Evolutionary conservation across 768 basidiomycete species (phyloP), one percentile per base, ranked within the genome.

Genomic region (Lactarius tabidus): DNA sequence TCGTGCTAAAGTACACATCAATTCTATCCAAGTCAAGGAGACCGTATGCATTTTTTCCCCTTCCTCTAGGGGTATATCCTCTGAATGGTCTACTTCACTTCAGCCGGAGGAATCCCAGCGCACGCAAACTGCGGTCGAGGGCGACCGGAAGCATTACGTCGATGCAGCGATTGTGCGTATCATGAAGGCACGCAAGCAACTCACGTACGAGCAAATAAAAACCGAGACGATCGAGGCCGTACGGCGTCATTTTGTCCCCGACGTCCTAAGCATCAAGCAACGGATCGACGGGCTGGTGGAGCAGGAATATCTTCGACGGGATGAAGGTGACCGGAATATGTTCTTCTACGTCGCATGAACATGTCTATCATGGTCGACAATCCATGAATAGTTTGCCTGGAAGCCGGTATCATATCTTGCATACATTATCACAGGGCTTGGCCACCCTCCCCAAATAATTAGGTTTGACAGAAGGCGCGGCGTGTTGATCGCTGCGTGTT

Each of bases 121-220:
- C 62, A 95, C 93, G 6, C 92, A 93, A 71, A 82, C 81, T 2
- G 83, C 89, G 54, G 93, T 99, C 43, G 91, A 95, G 69, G 85
- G 87, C 39, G 95, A 98, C 75, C 85, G 96, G 65, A 87, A 88
- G 66, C 84, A 88, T 71, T 87, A 88, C 64, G 80, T 98, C 17
- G 94, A 98, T 70, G 95, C 95, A 0, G 95, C 95, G 26, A 95
- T 99, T 70, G 96, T 99, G 38, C 88, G 97, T 7, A 86, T 96
- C 72, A 95, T 98, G 94, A 98, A 98, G 75, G 87, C 86, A 2
- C 84, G 85, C 70, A 98, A 96, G 78, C 89, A 90, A 76, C 79
- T 96, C 76, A 80, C 78, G 29, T 86, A 93, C 71, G 86, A 90
- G 70, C 82, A 89, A 69, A 81, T 98, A 71, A 89, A 92, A 76